Evolutionary conservation across 306 rosid genomes (phyloP).

Genomic region (Quercus mongolica): DNA sequence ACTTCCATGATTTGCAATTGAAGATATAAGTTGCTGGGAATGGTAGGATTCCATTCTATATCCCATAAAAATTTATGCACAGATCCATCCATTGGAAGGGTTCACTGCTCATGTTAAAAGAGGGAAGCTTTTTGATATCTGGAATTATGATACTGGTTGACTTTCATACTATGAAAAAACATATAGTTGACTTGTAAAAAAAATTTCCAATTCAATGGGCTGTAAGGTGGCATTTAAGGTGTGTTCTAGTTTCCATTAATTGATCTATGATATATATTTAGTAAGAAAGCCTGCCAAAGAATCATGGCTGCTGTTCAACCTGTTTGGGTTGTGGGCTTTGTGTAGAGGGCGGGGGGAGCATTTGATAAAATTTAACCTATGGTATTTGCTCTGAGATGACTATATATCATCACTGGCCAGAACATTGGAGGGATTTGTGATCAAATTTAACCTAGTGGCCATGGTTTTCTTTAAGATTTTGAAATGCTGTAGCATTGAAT

Average conservation of each 20-base stretch:
- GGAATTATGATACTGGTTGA: neutral
- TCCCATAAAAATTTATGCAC: neutral
- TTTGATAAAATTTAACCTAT: neutral
- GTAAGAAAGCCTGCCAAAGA: neutral
- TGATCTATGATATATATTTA: neutral
- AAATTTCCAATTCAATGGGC: conserved; percentile 1
- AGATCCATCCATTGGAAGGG: conserved; percentile 9
- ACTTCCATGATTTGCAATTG: neutral
- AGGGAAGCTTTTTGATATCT: conserved; percentile 13
- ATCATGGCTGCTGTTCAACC: neutral
- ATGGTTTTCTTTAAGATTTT: neutral
- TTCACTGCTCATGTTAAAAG: neutral
- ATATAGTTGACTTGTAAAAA: neutral
- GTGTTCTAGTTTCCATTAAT: neutral
- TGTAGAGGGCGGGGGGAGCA: neutral
- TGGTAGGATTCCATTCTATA: conserved; percentile 3
- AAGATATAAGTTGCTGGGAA: neutral
- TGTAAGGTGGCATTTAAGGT: neutral
- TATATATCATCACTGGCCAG: neutral
- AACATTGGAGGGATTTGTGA: neutral
- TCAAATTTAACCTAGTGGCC: neutral
- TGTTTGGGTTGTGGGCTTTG: neutral
- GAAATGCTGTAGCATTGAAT: neutral
- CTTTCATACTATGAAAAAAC: neutral
- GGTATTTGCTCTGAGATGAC: neutral